Evolutionary conservation across 305 asterid species (phyloP).

Genomic region (Fraxinus greggii): DNA sequence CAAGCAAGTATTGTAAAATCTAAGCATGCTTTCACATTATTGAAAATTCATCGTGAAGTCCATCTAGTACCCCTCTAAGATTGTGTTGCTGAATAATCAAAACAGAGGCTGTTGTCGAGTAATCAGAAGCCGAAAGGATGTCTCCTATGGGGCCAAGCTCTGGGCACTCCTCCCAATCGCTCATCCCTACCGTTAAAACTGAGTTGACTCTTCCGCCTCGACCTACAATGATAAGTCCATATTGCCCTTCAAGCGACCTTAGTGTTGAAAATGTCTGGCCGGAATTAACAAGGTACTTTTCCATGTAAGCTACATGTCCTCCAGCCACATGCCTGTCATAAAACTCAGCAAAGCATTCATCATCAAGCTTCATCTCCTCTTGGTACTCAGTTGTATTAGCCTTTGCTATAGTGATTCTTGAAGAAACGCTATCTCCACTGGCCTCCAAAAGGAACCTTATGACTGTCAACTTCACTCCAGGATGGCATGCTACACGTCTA

Average conservation of each 20-base stretch:
- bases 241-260: slow-evolving; percentile 78
- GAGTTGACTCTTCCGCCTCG: slow-evolving; percentile 84
- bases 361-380: slow-evolving; percentile 86
- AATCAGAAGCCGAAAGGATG: slow-evolving; percentile 83
- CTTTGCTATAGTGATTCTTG: slow-evolving; percentile 68
- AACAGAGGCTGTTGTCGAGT: slow-evolving; percentile 71
- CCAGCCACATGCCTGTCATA: slow-evolving; percentile 81
- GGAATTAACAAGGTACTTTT: slow-evolving; percentile 79
- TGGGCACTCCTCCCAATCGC: slow-evolving; percentile 96
- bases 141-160: slow-evolving; percentile 93
- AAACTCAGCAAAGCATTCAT: slow-evolving; percentile 85
- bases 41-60: slow-evolving; percentile 86
- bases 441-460: slow-evolving; percentile 79
- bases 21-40: slow-evolving; percentile 49
- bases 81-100: slow-evolving; percentile 83
- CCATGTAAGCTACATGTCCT: slow-evolving; percentile 80
- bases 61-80: slow-evolving; percentile 79
- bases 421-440: slow-evolving; percentile 59
- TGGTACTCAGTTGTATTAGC: slow-evolving; percentile 60
- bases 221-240: slow-evolving; percentile 82
- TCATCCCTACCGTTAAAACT: slow-evolving; percentile 83
- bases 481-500: slow-evolving; percentile 79
- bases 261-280: slow-evolving; percentile 86
- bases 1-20: not conserved
- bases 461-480: slow-evolving; percentile 83